Evolutionary conservation across 208 protist species (phyloP), one percentile per base, ranked within the genome.

Genomic region (Chromosphaera perkinsii): DNA sequence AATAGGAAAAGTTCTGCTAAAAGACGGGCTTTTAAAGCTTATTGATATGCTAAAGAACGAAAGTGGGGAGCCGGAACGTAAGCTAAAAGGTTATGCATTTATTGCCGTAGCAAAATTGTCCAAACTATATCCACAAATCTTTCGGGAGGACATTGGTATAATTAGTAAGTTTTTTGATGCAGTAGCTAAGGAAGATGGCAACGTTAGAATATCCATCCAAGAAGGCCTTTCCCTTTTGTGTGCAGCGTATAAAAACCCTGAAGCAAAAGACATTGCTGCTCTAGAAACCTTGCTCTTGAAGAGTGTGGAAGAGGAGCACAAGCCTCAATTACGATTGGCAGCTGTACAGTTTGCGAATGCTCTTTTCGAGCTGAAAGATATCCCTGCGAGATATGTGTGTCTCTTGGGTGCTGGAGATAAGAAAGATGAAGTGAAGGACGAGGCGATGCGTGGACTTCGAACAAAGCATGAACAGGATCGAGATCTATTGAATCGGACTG

Each of bases 381-480:
- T 54, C n/a, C 48, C 48, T 9, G 14, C 48, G 20, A 12, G 48
- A 12, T 54, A 54, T 24, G 20, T 35, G 9, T 40, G 57, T 51
- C 10, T 63, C 37, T 17, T 63, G 14, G 57, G 57, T 36, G 57
- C 36, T 14, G 57, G 57, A 17, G 57, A 63, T 1, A 20, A 9
- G 22, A 32, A 63, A 26, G 36, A 63, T 45, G 57, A 63, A 33
- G 31, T 63, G 20, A 12, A 39, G 14, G 33, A 63, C 17, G n/a
- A 36, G 7, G 57, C 57, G 24, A 7, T 7, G 9, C 20, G 26
- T 5, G 57, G 57, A 24, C 40, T 63, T 7, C 57, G 57, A n/a
- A n/a, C n/a, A n/a, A n/a, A n/a, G n/a, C n/a, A n/a, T n/a, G n/a
- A n/a, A n/a, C n/a, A n/a, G n/a, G n/a, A n/a, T n/a, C n/a, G n/a